A percentile compares a stretch with the other conserved stretches of the same genome.
These are phyloP conservation scores for Solanum bulbocastanum DNA, from an alignment of 257 asterid species.

Conservation along the genomic window DNA sequence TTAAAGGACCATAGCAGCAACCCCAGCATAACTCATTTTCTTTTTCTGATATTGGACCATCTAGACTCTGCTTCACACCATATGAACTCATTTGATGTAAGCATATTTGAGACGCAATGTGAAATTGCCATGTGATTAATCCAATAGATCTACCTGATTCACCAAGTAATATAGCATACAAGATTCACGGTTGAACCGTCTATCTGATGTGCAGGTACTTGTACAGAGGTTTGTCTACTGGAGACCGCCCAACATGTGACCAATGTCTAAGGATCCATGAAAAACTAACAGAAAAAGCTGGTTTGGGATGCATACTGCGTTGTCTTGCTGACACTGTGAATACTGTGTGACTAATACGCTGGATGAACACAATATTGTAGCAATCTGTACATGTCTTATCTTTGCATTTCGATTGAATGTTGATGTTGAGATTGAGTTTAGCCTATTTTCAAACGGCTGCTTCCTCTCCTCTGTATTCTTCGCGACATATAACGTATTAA, in stretches of 20 bases:
- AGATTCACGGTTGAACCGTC: background rate
- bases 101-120: background rate
- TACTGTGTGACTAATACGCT: constrained; percentile 35
- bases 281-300: constrained; percentile 88
- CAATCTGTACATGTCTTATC: background rate
- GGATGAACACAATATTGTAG: background rate
- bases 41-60: background rate
- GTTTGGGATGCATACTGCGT: constrained; percentile 88
- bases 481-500: background rate
- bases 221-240: constrained; percentile 90
- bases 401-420: background rate
- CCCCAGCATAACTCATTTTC: background rate
- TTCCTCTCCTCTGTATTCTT: background rate
- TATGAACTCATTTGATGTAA: background rate
- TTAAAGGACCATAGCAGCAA: background rate
- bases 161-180: background rate
- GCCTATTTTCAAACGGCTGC: background rate
- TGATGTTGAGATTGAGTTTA: background rate
- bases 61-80: background rate
- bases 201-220: constrained; percentile 50
- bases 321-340: constrained; percentile 78
- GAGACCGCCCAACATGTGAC: constrained; percentile 98
- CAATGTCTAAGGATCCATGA: constrained; percentile 90
- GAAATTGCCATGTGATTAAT: background rate
- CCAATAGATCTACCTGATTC: background rate